Evolutionary conservation across 495 filamentous ascomycete species (phyloP).

Genomic region (Neurospora sp.): DNA sequence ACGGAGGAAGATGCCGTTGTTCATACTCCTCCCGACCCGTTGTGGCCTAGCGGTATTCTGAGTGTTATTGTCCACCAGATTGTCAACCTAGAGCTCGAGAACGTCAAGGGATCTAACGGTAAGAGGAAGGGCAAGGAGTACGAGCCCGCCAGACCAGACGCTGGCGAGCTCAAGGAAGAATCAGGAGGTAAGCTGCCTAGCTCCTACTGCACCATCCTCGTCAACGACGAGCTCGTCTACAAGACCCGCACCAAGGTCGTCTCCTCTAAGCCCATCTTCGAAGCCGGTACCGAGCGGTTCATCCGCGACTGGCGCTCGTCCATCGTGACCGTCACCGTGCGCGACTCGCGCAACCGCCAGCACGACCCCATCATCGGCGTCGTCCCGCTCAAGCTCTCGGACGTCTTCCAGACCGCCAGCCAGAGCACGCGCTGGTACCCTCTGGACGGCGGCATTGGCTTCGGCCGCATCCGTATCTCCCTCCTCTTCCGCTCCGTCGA

Average conservation of each 20-base stretch:
- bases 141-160: constrained; percentile 76
- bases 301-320: constrained; percentile 88
- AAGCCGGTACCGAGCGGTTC: constrained; percentile 89
- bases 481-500: constrained; percentile 81
- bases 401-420: constrained; percentile 74
- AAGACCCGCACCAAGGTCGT: constrained; percentile 85
- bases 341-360: constrained; percentile 78
- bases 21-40: constrained; percentile 84
- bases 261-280: constrained; percentile 90
- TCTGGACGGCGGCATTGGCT: constrained; percentile 57
- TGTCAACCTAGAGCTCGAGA: constrained; percentile 80
- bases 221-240: constrained; percentile 88
- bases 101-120: constrained; percentile 59
- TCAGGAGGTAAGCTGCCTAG: constrained; percentile 67
- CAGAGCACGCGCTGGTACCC: constrained; percentile 59
- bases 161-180: constrained; percentile 76
- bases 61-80: constrained; percentile 86
- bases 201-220: constrained; percentile 81
- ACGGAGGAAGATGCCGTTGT: constrained; percentile 72
- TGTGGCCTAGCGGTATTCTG: constrained; percentile 85
- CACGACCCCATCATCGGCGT: constrained; percentile 93
- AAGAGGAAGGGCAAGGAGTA: constrained; percentile 73
- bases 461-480: constrained; percentile 83
- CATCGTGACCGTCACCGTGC: constrained; percentile 76
- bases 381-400: constrained; percentile 75